Evolutionary conservation across 192 early-diverging fungal species (phyloP).

Genomic region (Gaertneriomyces semiglobifer): DNA sequence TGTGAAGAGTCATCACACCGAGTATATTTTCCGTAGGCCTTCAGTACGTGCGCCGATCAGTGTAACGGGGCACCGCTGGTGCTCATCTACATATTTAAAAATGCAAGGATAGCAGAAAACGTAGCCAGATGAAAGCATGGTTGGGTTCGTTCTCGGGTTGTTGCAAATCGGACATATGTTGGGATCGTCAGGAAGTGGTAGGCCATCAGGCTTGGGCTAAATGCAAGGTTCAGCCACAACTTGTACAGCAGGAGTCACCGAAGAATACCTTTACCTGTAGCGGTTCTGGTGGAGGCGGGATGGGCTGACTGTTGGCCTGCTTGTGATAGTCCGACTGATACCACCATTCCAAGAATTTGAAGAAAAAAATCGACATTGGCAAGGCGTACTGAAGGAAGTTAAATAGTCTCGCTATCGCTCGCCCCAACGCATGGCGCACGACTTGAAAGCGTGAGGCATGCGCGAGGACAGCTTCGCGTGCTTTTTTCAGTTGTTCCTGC

Average conservation of each 20-base stretch:
- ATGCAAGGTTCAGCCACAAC: background rate
- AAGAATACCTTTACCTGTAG: constrained; percentile 46
- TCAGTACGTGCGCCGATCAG: constrained; percentile 49
- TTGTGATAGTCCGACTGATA: constrained; percentile 79
- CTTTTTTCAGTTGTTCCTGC: background rate
- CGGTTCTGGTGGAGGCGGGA: constrained; percentile 72
- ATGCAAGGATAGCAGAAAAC: constrained; percentile 94
- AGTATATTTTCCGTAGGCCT: constrained; percentile 68
- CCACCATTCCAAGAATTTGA: constrained; percentile 97
- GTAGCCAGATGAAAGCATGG: constrained; percentile 82
- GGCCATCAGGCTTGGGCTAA: constrained; percentile 73
- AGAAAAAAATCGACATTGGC: constrained; percentile 89
- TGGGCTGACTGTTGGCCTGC: constrained; percentile 42
- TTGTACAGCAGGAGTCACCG: background rate
- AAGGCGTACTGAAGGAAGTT: constrained; percentile 73
- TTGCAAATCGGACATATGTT: constrained; percentile 80
- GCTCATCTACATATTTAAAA: constrained; percentile 67
- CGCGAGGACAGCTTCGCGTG: background rate
- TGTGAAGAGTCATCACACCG: background rate
- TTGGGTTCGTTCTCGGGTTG: constrained; percentile 72
- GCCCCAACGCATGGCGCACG: constrained; percentile 8
- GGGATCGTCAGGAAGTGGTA: constrained; percentile 65
- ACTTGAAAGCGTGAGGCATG: constrained; percentile 1
- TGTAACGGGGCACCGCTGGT: constrained; percentile 77
- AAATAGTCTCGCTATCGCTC: constrained; percentile 35